A percentile compares a stretch with the other conserved stretches of the same genome.
phyloP scores from a whole-genome alignment of 2,329 filamentous ascomycete genomes.

The Colletotrichum australisinense region DNA sequence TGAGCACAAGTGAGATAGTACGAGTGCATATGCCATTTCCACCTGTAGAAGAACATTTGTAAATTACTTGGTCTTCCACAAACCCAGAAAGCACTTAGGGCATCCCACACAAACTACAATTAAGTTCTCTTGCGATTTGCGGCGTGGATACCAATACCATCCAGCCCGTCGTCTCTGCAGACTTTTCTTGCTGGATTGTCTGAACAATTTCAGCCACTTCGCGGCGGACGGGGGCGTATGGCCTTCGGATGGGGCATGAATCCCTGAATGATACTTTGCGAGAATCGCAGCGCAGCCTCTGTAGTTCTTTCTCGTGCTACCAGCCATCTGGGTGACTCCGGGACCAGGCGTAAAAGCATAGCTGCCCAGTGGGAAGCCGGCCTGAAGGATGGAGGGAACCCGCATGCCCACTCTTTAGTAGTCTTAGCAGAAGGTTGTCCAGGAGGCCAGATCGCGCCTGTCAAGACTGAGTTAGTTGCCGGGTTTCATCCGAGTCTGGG shows the following conservation, averaged over 20 bases:
- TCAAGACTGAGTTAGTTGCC: too few species aligned
- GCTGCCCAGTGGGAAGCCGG: constrained; percentile 20
- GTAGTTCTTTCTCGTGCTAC: constrained; percentile 59
- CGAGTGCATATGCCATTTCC: constrained; percentile 48
- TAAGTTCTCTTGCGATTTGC: constrained; percentile 33
- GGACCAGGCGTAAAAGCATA: constrained; percentile 43
- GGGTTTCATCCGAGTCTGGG: not conserved
- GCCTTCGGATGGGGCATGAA: constrained; percentile 42
- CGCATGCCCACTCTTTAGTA: constrained; percentile 26
- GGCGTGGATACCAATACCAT: constrained; percentile 34
- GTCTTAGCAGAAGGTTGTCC: constrained; percentile 32
- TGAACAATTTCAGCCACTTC: constrained; percentile 29
- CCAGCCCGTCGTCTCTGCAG: constrained; percentile 30
- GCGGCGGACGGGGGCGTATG: constrained; percentile 36
- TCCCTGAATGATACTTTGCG: constrained; percentile 59
- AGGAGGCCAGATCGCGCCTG: constrained; percentile 36
- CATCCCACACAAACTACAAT: constrained; percentile 20
- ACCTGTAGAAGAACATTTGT: not conserved
- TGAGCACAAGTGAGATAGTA: constrained; percentile 44
- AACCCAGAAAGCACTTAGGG: constrained; percentile 27
- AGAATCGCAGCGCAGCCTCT: constrained; percentile 62
- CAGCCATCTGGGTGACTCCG: constrained; percentile 64
- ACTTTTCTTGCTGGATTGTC: constrained; percentile 31
- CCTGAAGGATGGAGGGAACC: constrained; percentile 17
- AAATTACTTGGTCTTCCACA: too few species aligned